Conservation (phyloP, 2,329 filamentous ascomycete species). For the Cladosporium sphaerospermum region DNA sequence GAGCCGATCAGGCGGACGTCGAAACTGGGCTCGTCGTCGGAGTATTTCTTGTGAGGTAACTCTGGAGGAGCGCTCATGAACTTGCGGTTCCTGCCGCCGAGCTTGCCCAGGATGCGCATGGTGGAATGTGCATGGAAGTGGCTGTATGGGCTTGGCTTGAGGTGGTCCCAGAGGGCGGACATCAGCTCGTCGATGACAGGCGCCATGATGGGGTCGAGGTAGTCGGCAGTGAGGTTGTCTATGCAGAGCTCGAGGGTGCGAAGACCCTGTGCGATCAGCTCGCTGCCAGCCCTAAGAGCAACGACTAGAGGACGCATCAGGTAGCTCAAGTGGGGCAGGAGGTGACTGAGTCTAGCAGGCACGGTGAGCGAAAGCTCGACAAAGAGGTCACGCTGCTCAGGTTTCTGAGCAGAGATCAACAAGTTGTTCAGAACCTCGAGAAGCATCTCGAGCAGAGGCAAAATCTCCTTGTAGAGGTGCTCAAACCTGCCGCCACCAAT, state of each 20-base stretch:
- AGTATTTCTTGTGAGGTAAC: slow-evolving; percentile 75
- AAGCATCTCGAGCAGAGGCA: slow-evolving; percentile 94
- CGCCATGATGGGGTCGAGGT: slow-evolving; percentile 97
- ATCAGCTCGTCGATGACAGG: slow-evolving; percentile 98
- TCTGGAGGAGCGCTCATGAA: slow-evolving; percentile 86
- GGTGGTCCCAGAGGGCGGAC: slow-evolving; percentile 93
- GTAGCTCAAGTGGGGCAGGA: slow-evolving; percentile 90
- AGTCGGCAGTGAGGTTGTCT: slow-evolving; percentile 95
- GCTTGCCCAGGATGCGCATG: slow-evolving; percentile 92
- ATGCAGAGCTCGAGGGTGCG: slow-evolving; percentile 93
- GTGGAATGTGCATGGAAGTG: slow-evolving; percentile 98
- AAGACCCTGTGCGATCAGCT: slow-evolving; percentile 89
- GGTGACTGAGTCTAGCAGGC: slow-evolving; percentile 84
- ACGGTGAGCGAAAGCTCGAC: slow-evolving; percentile 96
- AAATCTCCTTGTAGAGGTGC: slow-evolving; percentile 94
- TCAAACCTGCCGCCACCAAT: slow-evolving; percentile 97
- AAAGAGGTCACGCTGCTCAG: slow-evolving; percentile 86
- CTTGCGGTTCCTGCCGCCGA: slow-evolving; percentile 90
- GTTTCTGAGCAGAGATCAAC: slow-evolving; percentile 81
- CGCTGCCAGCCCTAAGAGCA: slow-evolving; percentile 73
- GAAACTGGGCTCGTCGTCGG: slow-evolving; percentile 82
- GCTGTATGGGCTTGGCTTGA: slow-evolving; percentile 88
- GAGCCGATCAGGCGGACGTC: slow-evolving; percentile 86
- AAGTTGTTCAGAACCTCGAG: slow-evolving; percentile 95
- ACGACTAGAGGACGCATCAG: slow-evolving; percentile 98